A percentile compares a stretch with the other conserved stretches of the same genome.
phyloP scores from a whole-genome alignment of 108 stramenopile species.

The Nitzschia putrida region DNA sequence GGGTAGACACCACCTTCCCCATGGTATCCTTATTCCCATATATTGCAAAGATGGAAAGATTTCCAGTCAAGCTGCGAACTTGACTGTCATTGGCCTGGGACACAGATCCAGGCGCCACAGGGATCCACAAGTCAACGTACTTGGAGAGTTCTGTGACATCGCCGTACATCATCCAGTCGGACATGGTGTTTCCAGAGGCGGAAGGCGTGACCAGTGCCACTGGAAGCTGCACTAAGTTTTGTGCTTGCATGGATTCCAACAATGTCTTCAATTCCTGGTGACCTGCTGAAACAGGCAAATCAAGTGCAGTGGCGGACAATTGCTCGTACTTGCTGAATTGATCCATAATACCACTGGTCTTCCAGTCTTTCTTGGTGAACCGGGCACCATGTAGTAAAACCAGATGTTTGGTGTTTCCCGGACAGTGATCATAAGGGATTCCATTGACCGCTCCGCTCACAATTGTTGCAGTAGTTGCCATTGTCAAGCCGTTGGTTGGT shows the following conservation, averaged over 20 bases:
- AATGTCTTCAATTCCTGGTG: slow-evolving; percentile 39
- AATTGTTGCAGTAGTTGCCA: not conserved
- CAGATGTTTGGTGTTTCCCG: slow-evolving; percentile 11
- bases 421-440: slow-evolving; percentile 18
- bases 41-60: slow-evolving; percentile 49
- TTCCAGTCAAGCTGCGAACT: not conserved
- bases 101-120: slow-evolving; percentile 62
- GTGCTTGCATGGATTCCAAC: slow-evolving; percentile 36
- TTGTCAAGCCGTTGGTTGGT: too few species aligned
- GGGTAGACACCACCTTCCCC: slow-evolving; percentile 49
- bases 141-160: slow-evolving; percentile 18
- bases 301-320: slow-evolving; percentile 54
- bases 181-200: slow-evolving; percentile 69
- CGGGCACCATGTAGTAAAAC: slow-evolving; percentile 70
- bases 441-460: not conserved
- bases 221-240: slow-evolving; percentile 32
- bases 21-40: slow-evolving; percentile 59
- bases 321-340: slow-evolving; percentile 44
- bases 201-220: slow-evolving; percentile 70
- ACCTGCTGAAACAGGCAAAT: slow-evolving; percentile 56
- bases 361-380: slow-evolving; percentile 85
- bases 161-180: slow-evolving; percentile 40
- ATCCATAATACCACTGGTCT: slow-evolving; percentile 55
- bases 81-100: not conserved
- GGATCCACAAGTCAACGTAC: slow-evolving; percentile 64